Percentiles rank a stretch among this genome's conserved stretches.
phyloP scores from a whole-genome alignment of 345 rosid genomes.

The Nasturtium officinale region DNA sequence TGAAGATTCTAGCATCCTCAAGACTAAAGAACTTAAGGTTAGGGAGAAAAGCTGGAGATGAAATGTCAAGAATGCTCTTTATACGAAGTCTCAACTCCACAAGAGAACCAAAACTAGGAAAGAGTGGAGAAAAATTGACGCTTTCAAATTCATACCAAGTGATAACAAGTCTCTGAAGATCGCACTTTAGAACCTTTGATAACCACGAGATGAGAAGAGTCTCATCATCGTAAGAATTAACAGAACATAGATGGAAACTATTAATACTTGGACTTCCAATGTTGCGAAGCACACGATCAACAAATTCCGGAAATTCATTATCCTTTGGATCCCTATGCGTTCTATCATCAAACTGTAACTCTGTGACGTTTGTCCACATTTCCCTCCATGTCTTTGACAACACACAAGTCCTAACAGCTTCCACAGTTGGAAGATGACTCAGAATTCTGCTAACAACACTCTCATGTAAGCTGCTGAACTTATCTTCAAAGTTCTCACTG shows the following conservation, averaged over 20 bases:
- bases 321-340: not conserved
- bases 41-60: constrained; percentile 8
- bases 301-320: constrained; percentile 13
- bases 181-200: constrained; percentile 3
- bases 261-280: constrained; percentile 9
- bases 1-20: constrained; percentile 26
- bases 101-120: constrained; percentile 14
- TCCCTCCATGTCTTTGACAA: constrained; percentile 30
- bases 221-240: constrained; percentile 23
- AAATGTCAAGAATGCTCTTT: constrained; percentile 19
- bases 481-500: constrained; percentile 17
- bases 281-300: constrained; percentile 13
- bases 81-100: constrained; percentile 26
- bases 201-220: constrained; percentile 20
- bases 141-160: constrained; percentile 10
- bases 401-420: constrained; percentile 35
- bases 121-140: constrained; percentile 6
- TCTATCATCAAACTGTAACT: constrained; percentile 18
- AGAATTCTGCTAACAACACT: constrained; percentile 18
- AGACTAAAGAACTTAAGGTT: constrained; percentile 26
- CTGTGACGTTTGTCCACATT: constrained; percentile 27
- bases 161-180: constrained; percentile 25
- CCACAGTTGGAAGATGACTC: constrained; percentile 25
- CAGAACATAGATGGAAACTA: constrained; percentile 24
- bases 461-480: constrained; percentile 21